A percentile compares a stretch with the other conserved stretches of the same genome.
These are phyloP conservation scores for Microdochium bolleyi DNA, from an alignment of 2,329 filamentous ascomycete genomes.

Conservation along the genomic window DNA sequence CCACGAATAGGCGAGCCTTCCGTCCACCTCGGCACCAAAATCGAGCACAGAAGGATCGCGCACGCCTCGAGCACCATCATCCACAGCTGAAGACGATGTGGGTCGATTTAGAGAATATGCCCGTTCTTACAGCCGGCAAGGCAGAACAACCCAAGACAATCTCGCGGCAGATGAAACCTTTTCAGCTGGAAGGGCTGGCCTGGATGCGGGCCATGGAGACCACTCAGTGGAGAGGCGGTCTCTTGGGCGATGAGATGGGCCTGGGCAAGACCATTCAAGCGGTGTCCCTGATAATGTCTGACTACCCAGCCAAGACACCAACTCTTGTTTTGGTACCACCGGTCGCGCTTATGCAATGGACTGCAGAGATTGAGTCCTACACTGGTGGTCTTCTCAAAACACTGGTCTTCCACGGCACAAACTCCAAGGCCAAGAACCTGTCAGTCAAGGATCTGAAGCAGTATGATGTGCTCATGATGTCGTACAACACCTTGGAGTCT, in stretches of 20 bases:
- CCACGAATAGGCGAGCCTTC: conserved; percentile 24
- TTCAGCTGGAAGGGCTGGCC: conserved; percentile 85
- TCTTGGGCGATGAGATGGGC: conserved; percentile 97
- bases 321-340: conserved; percentile 86
- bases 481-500: conserved; percentile 86
- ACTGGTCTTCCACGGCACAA: conserved; percentile 83
- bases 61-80: conserved; percentile 66
- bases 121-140: conserved; percentile 52
- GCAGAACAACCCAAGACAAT: conserved; percentile 71
- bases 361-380: conserved; percentile 68
- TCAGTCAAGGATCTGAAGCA: conserved; percentile 67
- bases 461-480: conserved; percentile 94
- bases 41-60: conserved; percentile 41
- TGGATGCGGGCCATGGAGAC: conserved; percentile 94
- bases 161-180: conserved; percentile 77
- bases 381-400: conserved; percentile 87
- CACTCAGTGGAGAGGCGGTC: conserved; percentile 75
- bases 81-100: conserved; percentile 81
- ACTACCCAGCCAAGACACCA: conserved; percentile 77
- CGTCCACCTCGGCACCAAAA: conserved; percentile 13
- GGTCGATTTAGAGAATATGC: conserved; percentile 61
- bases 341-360: conserved; percentile 95
- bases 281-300: conserved; percentile 96
- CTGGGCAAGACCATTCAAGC: conserved; percentile 98
- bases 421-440: conserved; percentile 72